phyloP scores from a whole-genome alignment of 2,329 filamentous ascomycete species.

The Colletotrichum sp. region DNA sequence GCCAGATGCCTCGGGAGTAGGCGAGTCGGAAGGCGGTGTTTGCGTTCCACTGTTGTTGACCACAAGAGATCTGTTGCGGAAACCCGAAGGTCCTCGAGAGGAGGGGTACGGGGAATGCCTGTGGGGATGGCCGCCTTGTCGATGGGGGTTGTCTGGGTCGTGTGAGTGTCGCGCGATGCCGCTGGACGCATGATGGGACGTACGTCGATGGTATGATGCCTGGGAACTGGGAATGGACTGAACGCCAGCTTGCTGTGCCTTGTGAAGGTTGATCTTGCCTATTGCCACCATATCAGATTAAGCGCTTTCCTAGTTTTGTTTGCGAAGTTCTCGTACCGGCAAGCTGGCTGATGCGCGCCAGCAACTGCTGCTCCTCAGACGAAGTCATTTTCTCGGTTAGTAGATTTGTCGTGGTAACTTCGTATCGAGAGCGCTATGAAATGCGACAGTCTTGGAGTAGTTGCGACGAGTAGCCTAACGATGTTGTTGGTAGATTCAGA shows the following conservation, averaged over 20 bases:
- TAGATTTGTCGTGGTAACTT: background rate
- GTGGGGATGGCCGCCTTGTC: constrained; percentile 30
- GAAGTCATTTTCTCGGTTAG: constrained; percentile 22
- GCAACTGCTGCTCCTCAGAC: constrained; percentile 56
- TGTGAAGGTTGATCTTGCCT: constrained; percentile 84
- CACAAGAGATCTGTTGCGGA: constrained; percentile 63
- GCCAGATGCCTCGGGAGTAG: constrained; percentile 27
- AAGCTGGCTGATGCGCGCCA: constrained; percentile 58
- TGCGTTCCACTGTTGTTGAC: constrained; percentile 52
- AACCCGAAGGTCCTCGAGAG: constrained; percentile 23
- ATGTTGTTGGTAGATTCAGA: background rate
- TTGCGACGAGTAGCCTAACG: background rate
- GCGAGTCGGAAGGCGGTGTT: constrained; percentile 27
- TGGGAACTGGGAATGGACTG: constrained; percentile 32
- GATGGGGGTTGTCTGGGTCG: constrained; percentile 35
- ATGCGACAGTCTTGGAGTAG: background rate
- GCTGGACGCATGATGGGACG: constrained; percentile 22
- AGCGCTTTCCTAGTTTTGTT: constrained; percentile 19
- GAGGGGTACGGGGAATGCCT: constrained; percentile 33
- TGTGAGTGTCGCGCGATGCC: background rate
- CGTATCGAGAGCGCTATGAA: background rate
- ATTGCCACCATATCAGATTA: constrained; percentile 7
- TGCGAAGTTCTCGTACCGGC: constrained; percentile 42
- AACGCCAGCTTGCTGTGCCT: constrained; percentile 62
- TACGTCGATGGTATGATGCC: constrained; percentile 39